Evolutionary conservation across 164 flowering plant genomes (phyloP).

Genomic region (Stephania cephalantha): DNA sequence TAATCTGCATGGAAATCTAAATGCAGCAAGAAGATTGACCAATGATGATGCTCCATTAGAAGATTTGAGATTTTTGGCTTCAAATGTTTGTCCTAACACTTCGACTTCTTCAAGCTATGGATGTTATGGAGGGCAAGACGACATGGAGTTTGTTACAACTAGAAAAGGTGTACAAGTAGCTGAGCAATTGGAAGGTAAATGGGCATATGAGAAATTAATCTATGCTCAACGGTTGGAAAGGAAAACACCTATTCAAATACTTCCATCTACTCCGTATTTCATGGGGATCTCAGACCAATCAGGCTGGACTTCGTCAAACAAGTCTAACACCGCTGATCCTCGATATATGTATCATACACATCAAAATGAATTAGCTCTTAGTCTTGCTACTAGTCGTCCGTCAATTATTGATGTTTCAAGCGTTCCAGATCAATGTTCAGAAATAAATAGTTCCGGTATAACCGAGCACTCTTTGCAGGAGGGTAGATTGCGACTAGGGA

Average conservation of each 20-base stretch:
- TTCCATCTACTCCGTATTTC: slow-evolving; percentile 20
- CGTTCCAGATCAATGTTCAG: slow-evolving; percentile 47
- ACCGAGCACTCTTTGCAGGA: slow-evolving; percentile 24
- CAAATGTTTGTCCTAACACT: slow-evolving; percentile 22
- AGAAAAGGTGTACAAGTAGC: slow-evolving; percentile 7
- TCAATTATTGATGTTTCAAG: slow-evolving; percentile 20
- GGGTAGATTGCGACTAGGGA: slow-evolving; percentile 13
- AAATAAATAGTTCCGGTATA: slow-evolving; percentile 30
- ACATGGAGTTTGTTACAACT: slow-evolving; percentile 6
- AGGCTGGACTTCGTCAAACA: slow-evolving; percentile 31
- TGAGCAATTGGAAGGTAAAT: slow-evolving; percentile 21
- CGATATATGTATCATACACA: slow-evolving; percentile 24
- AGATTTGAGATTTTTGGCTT: slow-evolving; percentile 18
- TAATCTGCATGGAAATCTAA: slow-evolving; percentile 28
- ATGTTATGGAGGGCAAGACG: slow-evolving; percentile 19
- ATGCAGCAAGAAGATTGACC: slow-evolving; percentile 16
- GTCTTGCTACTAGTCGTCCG: slow-evolving; percentile 54
- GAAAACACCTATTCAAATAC: slow-evolving; percentile 16
- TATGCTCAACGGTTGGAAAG: slow-evolving; percentile 18
- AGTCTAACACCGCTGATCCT: slow-evolving; percentile 18
- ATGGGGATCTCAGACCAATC: slow-evolving; percentile 20
- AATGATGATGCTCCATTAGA: slow-evolving; percentile 28
- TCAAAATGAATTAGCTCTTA: slow-evolving; percentile 56
- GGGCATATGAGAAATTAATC: slow-evolving; percentile 25
- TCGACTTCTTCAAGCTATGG: slow-evolving; percentile 25